Base-by-base conservation (phyloP, 768 basidiomycete species). In the Sarcomyxa edulis region DNA sequence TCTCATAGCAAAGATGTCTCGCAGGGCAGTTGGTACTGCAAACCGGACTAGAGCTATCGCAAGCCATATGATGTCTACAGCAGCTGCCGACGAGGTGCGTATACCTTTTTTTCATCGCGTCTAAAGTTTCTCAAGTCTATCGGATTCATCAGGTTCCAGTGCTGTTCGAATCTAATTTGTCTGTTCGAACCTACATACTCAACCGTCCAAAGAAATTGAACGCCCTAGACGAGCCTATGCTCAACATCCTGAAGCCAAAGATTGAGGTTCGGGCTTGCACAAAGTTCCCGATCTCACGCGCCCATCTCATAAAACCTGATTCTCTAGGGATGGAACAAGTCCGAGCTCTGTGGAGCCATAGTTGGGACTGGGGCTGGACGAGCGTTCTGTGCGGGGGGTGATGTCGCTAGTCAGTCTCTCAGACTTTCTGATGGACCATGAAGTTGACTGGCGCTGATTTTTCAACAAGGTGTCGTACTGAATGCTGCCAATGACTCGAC, bases 381-480 rank as follows among this genome's bases (percentile, higher is more conserved):
- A 42, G 88, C 84, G 9, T 98, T 97, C 56, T 98, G 93, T 52
- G 84, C 89, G 5, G 96, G 96, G 10, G 96, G 96, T 30, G 96
- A 99, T 60, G 87, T 99, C 41, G 81, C 78, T 43, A 67, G 95
- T 94, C 49, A 61, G 84, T 69, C 45, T 21, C 31, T 39, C 45
- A 28, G n/a, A 14, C 21, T 32, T 34, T 10, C 15, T 15, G 16
- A 8, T 16, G 11, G 20, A 26, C 30, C 24, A 35, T 16, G 18
- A 33, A 19, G 30, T 40, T 44, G 20, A 40, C 35, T 35, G 14
- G 18, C 2, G 11, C 18, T 14, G 9, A 14, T 12, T 20, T 22
- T 47, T 34, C 41, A 26, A 24, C 6, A 47, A 89, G 86, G 59
- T 49, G 78, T 88, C 34, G 62, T 84, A 9, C 42, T 65, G 38